phyloP scores from a whole-genome alignment of 2,329 filamentous ascomycete genomes.

The Cercospora sp. region DNA sequence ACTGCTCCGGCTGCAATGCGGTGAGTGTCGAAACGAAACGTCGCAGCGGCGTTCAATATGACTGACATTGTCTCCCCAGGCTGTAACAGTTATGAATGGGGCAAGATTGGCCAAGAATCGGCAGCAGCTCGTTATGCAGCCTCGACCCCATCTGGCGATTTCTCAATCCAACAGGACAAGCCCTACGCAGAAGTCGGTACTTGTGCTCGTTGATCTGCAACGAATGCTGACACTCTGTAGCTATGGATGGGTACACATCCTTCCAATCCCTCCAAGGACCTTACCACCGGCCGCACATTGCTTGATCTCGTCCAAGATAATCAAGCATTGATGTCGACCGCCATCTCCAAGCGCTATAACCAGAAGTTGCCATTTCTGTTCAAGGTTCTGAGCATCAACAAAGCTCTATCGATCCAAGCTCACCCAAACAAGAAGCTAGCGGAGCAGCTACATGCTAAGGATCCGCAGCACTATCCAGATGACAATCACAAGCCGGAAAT shows the following conservation, averaged over 20 bases:
- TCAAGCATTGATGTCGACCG: conserved; percentile 72
- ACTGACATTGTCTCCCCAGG: conserved; percentile 51
- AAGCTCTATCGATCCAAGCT: conserved; percentile 94
- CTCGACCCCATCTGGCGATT: conserved; percentile 72
- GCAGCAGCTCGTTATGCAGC: conserved; percentile 87
- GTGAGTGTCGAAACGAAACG: conserved; percentile 42
- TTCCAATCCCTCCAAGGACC: conserved; percentile 88
- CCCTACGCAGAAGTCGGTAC: conserved; percentile 83
- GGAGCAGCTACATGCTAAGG: conserved; percentile 78
- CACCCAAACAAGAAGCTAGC: conserved; percentile 73
- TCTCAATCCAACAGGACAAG: conserved; percentile 79
- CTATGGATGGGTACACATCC: conserved; percentile 99
- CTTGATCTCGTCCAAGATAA: conserved; percentile 88
- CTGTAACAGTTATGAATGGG: conserved; percentile 99
- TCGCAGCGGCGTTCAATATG: neutral
- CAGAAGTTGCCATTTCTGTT: conserved; percentile 91
- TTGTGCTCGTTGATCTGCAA: neutral
- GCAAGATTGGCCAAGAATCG: conserved; percentile 84
- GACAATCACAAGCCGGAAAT: conserved; percentile 99
- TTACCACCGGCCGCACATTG: conserved; percentile 78
- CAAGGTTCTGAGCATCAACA: conserved; percentile 95
- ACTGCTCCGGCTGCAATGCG: conserved; percentile 78
- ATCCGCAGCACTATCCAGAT: conserved; percentile 95
- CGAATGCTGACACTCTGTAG: conserved; percentile 50
- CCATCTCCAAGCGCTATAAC: conserved; percentile 73